Evolutionary conservation across 768 basidiomycete genomes (phyloP).

Genomic region (Rhodosporidiobolus sp.): DNA sequence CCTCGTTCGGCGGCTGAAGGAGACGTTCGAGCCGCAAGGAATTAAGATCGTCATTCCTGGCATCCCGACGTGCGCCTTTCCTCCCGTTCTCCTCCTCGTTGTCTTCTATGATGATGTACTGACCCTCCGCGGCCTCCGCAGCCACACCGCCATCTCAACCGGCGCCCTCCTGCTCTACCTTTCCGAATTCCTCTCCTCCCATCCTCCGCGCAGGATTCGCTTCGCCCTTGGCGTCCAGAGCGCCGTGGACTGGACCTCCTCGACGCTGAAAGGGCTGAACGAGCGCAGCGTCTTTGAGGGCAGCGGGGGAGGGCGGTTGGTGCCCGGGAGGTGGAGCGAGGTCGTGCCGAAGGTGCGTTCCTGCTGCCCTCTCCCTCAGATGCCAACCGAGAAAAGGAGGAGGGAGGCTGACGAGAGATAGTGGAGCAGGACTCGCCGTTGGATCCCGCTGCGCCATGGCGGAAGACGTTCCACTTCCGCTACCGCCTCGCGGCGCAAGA

Average conservation of each 20-base stretch:
- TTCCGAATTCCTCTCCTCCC: neutral
- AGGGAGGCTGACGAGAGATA: neutral
- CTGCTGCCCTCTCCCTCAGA: neutral
- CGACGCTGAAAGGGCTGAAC: neutral
- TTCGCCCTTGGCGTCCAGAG: conserved; percentile 13
- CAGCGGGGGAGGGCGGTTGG: conserved; percentile 3
- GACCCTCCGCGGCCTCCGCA: neutral
- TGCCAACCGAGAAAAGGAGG: fast-evolving
- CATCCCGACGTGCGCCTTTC: conserved; percentile 19
- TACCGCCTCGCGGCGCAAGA: conserved; percentile 6
- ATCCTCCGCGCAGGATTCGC: neutral
- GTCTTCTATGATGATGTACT: neutral
- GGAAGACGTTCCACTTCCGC: conserved; percentile 13
- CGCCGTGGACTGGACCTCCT: conserved; percentile 17
- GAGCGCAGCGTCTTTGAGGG: conserved; percentile 1
- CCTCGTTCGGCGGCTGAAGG: conserved; percentile 8
- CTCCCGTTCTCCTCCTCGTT: neutral
- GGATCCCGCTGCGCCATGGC: neutral
- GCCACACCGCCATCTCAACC: conserved; percentile 17
- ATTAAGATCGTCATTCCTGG: conserved; percentile 9
- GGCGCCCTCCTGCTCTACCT: conserved; percentile 26
- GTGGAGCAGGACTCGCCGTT: neutral
- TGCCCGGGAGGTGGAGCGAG: conserved; percentile 15
- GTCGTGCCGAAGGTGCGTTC: conserved; percentile 13
- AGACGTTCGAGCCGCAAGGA: neutral